Conservation (phyloP, 495 filamentous ascomycete species). For the Hypoxylon intermedium region DNA sequence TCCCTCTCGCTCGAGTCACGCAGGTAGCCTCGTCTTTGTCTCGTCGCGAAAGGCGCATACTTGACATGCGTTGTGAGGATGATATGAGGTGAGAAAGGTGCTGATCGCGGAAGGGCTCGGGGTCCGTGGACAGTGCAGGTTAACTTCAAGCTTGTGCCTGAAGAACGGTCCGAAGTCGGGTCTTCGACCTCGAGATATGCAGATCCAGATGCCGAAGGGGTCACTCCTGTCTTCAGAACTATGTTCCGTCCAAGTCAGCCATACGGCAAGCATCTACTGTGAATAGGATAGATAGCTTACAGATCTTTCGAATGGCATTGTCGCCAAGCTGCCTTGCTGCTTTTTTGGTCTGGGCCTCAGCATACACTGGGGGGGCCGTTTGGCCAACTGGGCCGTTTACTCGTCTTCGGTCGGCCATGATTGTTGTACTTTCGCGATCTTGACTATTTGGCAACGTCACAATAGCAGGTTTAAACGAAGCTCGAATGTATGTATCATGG, state of each 20-base stretch:
- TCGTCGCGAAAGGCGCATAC: conserved; percentile 91
- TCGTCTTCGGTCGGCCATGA: conserved; percentile 85
- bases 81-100: conserved; percentile 87
- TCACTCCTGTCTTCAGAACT: conserved; percentile 92
- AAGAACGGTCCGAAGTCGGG: conserved; percentile 56
- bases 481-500: conserved; percentile 7
- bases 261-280: neutral
- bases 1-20: conserved; percentile 87
- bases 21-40: conserved; percentile 81
- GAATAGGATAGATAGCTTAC: conserved; percentile 57
- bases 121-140: conserved; percentile 93
- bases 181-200: conserved; percentile 88
- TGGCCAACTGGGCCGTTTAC: conserved; percentile 85
- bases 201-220: conserved; percentile 91
- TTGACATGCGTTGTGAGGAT: conserved; percentile 92
- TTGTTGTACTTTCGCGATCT: conserved; percentile 21
- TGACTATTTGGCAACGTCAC: conserved; percentile 16
- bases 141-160: conserved; percentile 77
- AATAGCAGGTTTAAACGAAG: conserved; percentile 5
- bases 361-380: conserved; percentile 77
- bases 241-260: conserved; percentile 8
- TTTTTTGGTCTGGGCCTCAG: conserved; percentile 44
- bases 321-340: conserved; percentile 57
- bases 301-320: conserved; percentile 79
- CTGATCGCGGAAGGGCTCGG: conserved; percentile 85